These are phyloP conservation scores for Lepiota brunneoincarnata DNA, from an alignment of 768 basidiomycete genomes.

Conservation along the genomic window DNA sequence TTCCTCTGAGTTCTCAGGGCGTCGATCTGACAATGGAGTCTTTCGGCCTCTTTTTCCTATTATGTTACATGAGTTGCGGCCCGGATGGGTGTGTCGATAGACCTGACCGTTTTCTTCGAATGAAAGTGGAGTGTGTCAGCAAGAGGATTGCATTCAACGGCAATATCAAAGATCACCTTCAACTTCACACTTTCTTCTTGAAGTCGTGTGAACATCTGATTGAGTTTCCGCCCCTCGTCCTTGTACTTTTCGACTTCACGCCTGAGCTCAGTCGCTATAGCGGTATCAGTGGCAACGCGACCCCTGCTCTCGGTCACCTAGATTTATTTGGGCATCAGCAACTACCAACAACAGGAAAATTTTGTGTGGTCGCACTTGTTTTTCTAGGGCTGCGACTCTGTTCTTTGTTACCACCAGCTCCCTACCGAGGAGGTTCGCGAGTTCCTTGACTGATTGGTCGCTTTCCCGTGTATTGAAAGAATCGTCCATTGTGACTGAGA, in stretches of 20 bases:
- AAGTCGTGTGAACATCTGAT: background rate
- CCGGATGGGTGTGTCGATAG: background rate
- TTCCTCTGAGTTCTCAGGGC: background rate
- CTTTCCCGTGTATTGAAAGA: too few relatives aligned
- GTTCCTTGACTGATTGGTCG: background rate
- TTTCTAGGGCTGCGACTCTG: background rate
- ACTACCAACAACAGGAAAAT: background rate
- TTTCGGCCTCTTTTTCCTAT: background rate
- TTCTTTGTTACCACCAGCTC: constrained; percentile 1
- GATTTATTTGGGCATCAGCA: background rate
- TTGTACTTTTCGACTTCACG: background rate
- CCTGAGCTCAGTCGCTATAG: background rate
- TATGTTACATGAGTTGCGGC: background rate
- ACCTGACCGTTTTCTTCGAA: background rate
- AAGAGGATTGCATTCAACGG: too few relatives aligned
- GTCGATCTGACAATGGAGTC: background rate
- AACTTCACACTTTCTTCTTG: background rate
- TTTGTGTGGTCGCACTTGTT: background rate
- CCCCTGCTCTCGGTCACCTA: background rate
- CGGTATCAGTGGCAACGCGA: background rate
- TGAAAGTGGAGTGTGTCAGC: background rate
- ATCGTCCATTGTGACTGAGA: too few relatives aligned
- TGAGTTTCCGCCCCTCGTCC: background rate
- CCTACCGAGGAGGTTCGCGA: constrained; percentile 2
- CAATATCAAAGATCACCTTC: background rate